A percentile compares a stretch with the other conserved stretches of the same genome.
phyloP scores from a whole-genome alignment of 768 basidiomycete species.

The Mycena vitilis region DNA sequence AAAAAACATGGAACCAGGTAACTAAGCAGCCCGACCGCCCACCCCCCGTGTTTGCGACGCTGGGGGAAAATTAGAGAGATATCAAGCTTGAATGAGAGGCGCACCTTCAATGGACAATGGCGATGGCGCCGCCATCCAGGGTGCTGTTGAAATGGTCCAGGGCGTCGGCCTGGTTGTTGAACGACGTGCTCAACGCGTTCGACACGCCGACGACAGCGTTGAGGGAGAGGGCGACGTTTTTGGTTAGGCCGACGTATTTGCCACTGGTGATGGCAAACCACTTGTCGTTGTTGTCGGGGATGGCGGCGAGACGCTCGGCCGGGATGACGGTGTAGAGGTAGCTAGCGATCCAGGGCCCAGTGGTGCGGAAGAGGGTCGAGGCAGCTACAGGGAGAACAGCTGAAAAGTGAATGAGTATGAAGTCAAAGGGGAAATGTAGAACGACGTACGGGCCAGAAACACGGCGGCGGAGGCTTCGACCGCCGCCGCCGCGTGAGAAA shows the following conservation, averaged over 20 bases:
- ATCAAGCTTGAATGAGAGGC: too few relatives aligned
- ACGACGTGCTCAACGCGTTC: neutral
- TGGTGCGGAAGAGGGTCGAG: too few relatives aligned
- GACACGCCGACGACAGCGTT: neutral
- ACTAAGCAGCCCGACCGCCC: too few relatives aligned
- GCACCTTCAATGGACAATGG: neutral
- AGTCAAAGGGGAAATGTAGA: too few relatives aligned
- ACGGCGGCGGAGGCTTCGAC: too few relatives aligned
- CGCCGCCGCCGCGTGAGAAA: too few relatives aligned
- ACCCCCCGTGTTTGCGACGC: too few relatives aligned
- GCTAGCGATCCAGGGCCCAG: neutral
- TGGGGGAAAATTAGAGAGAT: too few relatives aligned
- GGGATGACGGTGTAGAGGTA: neutral
- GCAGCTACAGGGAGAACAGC: too few relatives aligned
- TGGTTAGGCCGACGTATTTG: neutral
- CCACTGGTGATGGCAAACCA: neutral
- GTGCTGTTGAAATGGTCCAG: neutral
- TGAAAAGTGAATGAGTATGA: too few relatives aligned
- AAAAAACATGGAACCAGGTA: too few relatives aligned
- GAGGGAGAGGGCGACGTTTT: neutral
- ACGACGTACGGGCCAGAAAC: too few relatives aligned
- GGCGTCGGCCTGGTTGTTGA: neutral
- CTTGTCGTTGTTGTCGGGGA: constrained; percentile 1
- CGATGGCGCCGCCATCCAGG: neutral
- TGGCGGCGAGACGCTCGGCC: neutral